A percentile compares a stretch with the other conserved stretches of the same genome.
phyloP scores from a whole-genome alignment of 2,329 filamentous ascomycete species.

The Aspergillus awamori region DNA sequence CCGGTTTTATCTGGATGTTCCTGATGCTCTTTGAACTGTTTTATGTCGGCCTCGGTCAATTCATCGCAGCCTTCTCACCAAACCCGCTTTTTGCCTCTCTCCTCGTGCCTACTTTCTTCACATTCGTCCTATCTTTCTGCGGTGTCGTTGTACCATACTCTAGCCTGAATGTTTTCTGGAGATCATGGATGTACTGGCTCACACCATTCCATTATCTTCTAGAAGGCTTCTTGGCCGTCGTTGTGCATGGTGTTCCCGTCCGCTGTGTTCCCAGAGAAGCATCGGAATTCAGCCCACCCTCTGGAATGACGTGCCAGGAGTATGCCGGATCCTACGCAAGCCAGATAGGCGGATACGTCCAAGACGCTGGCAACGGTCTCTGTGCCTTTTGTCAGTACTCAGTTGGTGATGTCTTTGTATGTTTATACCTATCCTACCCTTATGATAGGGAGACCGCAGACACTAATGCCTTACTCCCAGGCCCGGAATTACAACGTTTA shows the following conservation, averaged over 20 bases:
- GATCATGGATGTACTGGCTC: constrained; percentile 66
- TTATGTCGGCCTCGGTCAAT: constrained; percentile 67
- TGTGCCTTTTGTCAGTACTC: constrained; percentile 68
- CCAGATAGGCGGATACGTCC: constrained; percentile 63
- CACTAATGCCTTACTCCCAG: constrained; percentile 17
- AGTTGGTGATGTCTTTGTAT: constrained; percentile 63
- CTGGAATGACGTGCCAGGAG: constrained; percentile 61
- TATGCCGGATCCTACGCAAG: constrained; percentile 60
- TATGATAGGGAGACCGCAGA: neutral
- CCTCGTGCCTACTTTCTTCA: constrained; percentile 69
- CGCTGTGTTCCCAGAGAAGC: constrained; percentile 60
- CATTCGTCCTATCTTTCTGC: constrained; percentile 71
- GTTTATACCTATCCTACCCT: constrained; percentile 13
- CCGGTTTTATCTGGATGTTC: constrained; percentile 65
- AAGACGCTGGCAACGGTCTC: constrained; percentile 55
- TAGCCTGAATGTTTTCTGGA: constrained; percentile 68
- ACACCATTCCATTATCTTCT: constrained; percentile 70
- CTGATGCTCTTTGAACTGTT: constrained; percentile 69
- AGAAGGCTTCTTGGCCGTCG: constrained; percentile 61
- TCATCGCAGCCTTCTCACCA: constrained; percentile 67
- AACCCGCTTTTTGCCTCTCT: constrained; percentile 69
- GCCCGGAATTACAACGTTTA: constrained; percentile 60
- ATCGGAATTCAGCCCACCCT: constrained; percentile 62
- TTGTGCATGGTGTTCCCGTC: constrained; percentile 59
- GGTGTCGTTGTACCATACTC: constrained; percentile 72